Base-by-base conservation (phyloP, 2,329 filamentous ascomycete species). In the Arthrobotrys iridis region DNA sequence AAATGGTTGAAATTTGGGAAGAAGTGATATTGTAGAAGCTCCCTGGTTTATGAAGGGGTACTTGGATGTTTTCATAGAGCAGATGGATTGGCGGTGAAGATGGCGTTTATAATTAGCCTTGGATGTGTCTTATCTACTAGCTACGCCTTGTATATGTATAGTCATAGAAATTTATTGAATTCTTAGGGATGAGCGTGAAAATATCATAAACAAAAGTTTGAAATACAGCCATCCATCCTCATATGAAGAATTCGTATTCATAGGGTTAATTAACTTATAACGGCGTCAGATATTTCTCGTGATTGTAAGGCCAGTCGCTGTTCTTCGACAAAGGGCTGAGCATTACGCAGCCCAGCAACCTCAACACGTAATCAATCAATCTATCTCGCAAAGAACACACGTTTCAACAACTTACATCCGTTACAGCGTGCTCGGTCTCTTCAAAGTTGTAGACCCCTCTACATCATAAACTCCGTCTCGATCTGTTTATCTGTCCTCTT, bases 1-100 rank as follows among this genome's bases (percentile, higher is more conserved):
- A 76, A 76, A 48, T 76, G 72, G 72, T 30, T 76, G 13, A 76
- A 76, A 18, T 76, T 76, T 68, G 72, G 72, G 18, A 76, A 71
- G 57, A 76, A 76, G 33, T 76, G 18, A 43, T 1, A 18, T 26
- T 3, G n/a, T 33, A 30, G 8, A n/a, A n/a, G n/a, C n/a, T 11
- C 4, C 11, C 7, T n/a, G 13, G 22, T 43, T 57, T 41, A 15
- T 46, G 55, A 59, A 59, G 55, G n/a, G n/a, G n/a, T n/a, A n/a
- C n/a, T n/a, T n/a, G n/a, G n/a, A 35, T 22, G 3, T 40, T 6
- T 50, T 4, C 10, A 63, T 50, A 1, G 26, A 5, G 35, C 6
- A 20, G 4, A 40, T 28, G 15, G 26, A 58, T 20, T 40, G 22
- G 55, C 33, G 52, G 37, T 22, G 5, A 26, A 33, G 10, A 10